Evolutionary conservation across 495 filamentous ascomycete species (phyloP).

Genomic region (Massariosphaeria phaeospora): DNA sequence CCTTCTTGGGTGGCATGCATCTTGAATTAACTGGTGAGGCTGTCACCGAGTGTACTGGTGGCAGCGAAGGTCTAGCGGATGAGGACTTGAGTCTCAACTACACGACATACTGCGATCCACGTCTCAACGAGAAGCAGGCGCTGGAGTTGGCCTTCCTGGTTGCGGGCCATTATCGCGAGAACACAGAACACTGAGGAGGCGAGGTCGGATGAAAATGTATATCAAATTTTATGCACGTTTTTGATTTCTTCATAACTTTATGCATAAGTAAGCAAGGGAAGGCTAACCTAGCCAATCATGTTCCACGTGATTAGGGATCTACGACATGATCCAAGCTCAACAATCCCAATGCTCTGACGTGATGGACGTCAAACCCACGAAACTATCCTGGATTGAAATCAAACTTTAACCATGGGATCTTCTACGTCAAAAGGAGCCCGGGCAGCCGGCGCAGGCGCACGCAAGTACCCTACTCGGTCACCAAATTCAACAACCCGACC

Average conservation of each 20-base stretch:
- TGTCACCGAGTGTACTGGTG: slow-evolving; percentile 93
- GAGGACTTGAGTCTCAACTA: slow-evolving; percentile 84
- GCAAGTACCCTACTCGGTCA: slow-evolving; percentile 54
- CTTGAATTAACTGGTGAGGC: slow-evolving; percentile 92
- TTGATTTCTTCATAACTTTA: no score
- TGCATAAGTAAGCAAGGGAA: no score
- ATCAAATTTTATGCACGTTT: no score
- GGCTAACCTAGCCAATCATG: no score
- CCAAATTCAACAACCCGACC: slow-evolving; percentile 34
- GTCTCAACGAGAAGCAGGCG: slow-evolving; percentile 96
- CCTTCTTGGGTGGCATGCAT: slow-evolving; percentile 88
- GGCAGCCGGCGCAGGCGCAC: slow-evolving; percentile 50
- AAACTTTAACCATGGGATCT: slow-evolving; percentile 53
- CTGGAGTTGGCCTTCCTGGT: slow-evolving; percentile 91
- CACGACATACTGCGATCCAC: slow-evolving; percentile 89
- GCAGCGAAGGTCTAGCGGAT: slow-evolving; percentile 79
- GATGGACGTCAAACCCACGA: neutral
- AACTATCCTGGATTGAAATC: neutral
- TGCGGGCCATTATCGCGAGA: slow-evolving; percentile 69
- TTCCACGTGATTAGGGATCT: no score
- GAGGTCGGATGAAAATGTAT: no score
- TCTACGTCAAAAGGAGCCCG: slow-evolving; percentile 58
- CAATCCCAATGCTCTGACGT: neutral
- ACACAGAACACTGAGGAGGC: slow-evolving; percentile 10
- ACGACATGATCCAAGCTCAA: neutral